Evolutionary conservation across 768 basidiomycete species (phyloP), one percentile per base, ranked within the genome.

Genomic region (Pleurotus salmoneostramineus): DNA sequence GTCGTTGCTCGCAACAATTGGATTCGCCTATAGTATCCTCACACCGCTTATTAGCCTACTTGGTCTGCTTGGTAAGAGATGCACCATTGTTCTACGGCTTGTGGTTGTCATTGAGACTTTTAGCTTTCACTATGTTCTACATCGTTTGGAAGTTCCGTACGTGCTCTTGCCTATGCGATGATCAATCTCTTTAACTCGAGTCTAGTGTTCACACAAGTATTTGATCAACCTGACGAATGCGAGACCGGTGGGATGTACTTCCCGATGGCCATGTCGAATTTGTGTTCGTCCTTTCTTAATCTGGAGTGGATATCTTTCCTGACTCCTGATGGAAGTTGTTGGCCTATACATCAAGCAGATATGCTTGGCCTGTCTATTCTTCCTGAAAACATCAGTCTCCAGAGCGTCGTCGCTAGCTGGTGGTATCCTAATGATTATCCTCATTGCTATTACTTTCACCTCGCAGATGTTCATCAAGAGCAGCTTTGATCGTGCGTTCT

Each of bases 271-370:
- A 56, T 60, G 46, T 49, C 59, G 5, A 35, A 45, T 27, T 47
- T 60, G 67, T 61, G 70, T 34, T 7, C 33, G 47, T 50, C 55
- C 3, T 56, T 5, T 49, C 7, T 14, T 40, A 6, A 6, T 40
- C 6, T 40, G 37, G 6, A 14, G 37, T 40, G 37, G 37, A 40
- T 40, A 6, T 34, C 34, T n/a, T 6, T 51, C 34, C 1, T 15
- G 31, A 51, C 34, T 6, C 7, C 32, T 10, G 6, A 12, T 3
- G 47, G 14, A 64, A 85, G 72, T 89, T 63, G 82, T 85, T 32
- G 88, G 87, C 0, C 75, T 91, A 47, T 91, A 91, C 66, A 85
- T 89, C 64, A 82, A 87, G 64, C 83, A 89, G 64, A 70, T 88
- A 33, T 85, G 83, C 62, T 71, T 89, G 14, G 76, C 80, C 5